Evolutionary conservation across 1,284 basidiomycete species (phyloP), one percentile per base, ranked within the genome.

Genomic region (Leccinum subrobustum): DNA sequence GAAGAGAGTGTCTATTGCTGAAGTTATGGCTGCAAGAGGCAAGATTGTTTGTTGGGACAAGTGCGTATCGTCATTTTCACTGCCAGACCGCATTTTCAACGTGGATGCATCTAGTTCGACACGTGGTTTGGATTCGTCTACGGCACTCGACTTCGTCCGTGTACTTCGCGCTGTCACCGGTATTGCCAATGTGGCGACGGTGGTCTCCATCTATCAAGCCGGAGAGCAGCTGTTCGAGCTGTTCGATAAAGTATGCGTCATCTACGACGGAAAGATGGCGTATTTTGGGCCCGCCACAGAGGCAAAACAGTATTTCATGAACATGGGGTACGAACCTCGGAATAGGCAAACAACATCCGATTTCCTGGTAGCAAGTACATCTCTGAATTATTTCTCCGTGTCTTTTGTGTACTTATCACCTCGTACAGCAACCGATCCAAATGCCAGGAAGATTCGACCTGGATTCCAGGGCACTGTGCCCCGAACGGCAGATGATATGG

Each of bases 121-220:
- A 0, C 81, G 87, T 42, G 89, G 91, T 62, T 79, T 93, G 31
- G 90, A 92, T 69, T 80, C 88, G 3, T 82, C 82, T 31, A 91
- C 87, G 0, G 88, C 89, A 0, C 76, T 91, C 18, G 83, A 86
- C 68, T 89, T 84, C 64, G 81, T 81, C 60, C 81, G 80, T 47
- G 77, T 82, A 8, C 75, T 92, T 39, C 83, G 88, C 4, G 77
- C 83, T 6, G 76, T 82, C 9, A 85, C 86, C 1, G 82, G 90
- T 67, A 72, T 85, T 12, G 73, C 78, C 9, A 73, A 75, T 20
- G 73, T 78, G 25, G 77, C 86, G 2, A 85, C 83, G 18, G 77
- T 90, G 58, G 84, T 87, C 25, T 83, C 86, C 0, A 80, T 91
- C 52, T 90, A 91, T 70, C 90, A 92, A 76, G 85, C 82, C 56